phyloP scores from a whole-genome alignment of 805 yeast genomes.

The Lipomyces starkeyi region DNA sequence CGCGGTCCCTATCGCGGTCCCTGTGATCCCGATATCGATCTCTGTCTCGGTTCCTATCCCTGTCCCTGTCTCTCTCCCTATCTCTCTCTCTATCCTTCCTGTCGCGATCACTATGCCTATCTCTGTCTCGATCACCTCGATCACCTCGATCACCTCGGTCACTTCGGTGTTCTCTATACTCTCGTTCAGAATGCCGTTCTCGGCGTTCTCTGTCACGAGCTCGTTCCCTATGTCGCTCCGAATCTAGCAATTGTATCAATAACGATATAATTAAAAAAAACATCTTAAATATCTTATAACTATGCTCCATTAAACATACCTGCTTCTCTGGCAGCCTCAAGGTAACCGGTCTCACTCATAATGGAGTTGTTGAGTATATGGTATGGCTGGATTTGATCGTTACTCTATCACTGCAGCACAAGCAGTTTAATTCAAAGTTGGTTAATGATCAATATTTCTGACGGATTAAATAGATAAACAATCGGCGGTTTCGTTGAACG shows the following conservation, averaged over 20 bases:
- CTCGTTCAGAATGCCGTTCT: conserved; percentile 33
- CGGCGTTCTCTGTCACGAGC: conserved; percentile 35
- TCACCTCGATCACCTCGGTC: conserved; percentile 40
- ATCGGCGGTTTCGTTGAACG: neutral
- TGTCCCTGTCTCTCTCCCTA: conserved; percentile 34
- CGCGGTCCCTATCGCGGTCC: conserved; percentile 37
- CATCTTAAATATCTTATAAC: neutral
- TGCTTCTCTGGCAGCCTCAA: conserved; percentile 33
- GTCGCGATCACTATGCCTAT: conserved; percentile 37
- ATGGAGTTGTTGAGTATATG: neutral
- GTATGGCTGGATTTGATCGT: neutral
- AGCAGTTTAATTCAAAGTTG: neutral
- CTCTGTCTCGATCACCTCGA: conserved; percentile 36
- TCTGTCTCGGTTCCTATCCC: conserved; percentile 27
- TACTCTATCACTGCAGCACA: neutral
- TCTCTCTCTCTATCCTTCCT: conserved; percentile 31
- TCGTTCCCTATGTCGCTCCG: conserved; percentile 38
- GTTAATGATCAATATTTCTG: neutral
- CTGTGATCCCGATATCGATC: conserved; percentile 32
- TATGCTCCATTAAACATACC: conserved; percentile 22
- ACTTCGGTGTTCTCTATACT: conserved; percentile 31
- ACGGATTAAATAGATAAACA: neutral
- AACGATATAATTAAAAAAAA: neutral
- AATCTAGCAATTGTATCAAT: conserved; percentile 12
- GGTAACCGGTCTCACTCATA: conserved; percentile 36